phyloP scores from a whole-genome alignment of 176 grass and related monocot genomes.

The Tillandsia leiboldiana region DNA sequence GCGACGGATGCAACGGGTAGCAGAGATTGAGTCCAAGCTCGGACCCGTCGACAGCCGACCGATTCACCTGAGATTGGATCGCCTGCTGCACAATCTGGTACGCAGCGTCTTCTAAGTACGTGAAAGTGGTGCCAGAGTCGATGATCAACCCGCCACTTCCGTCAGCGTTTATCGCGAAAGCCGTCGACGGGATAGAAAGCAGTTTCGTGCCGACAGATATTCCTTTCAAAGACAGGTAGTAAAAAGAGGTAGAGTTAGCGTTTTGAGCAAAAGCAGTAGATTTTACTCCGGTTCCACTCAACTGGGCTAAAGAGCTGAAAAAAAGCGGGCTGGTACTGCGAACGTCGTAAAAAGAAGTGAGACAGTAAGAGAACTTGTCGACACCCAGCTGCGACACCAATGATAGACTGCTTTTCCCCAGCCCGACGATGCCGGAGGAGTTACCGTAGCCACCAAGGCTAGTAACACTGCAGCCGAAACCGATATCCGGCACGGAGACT shows the following conservation, averaged over 20 bases:
- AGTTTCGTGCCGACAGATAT: neutral
- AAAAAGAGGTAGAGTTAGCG: conserved; percentile 2
- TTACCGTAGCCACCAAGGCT: neutral
- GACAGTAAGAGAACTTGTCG: conserved; percentile 10
- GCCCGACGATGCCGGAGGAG: conserved; percentile 9
- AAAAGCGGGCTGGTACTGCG: conserved; percentile 5
- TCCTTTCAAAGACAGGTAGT: neutral
- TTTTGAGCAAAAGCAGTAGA: conserved; percentile 11
- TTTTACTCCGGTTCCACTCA: neutral
- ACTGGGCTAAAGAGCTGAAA: neutral
- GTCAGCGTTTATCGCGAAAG: neutral
- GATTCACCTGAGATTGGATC: neutral
- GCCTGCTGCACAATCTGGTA: neutral
- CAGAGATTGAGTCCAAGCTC: neutral
- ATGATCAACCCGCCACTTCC: neutral
- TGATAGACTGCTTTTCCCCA: neutral
- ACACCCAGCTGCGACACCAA: conserved; percentile 12
- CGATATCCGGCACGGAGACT: neutral
- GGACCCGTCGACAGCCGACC: neutral
- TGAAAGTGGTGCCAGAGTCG: conserved; percentile 21
- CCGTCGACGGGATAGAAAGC: neutral
- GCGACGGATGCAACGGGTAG: neutral
- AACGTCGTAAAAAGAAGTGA: neutral
- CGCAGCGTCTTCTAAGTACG: conserved; percentile 9
- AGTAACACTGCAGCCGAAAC: neutral